phyloP scores from a whole-genome alignment of 2,329 filamentous ascomycete genomes.

The Herpomyces periplanetae region DNA sequence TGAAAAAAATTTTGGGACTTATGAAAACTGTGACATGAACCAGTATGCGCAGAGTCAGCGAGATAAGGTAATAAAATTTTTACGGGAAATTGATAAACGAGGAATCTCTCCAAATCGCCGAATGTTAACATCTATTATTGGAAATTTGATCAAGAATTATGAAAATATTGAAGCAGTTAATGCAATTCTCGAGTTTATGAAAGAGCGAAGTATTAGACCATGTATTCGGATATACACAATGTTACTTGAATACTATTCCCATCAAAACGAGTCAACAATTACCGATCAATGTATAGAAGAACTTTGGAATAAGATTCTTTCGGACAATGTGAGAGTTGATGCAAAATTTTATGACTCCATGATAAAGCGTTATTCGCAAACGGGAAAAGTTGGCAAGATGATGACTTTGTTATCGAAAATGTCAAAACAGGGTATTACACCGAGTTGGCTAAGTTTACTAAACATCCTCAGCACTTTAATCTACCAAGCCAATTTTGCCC shows the following conservation, averaged over 20 bases:
- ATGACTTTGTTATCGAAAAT: slow-evolving; percentile 9
- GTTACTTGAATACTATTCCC: slow-evolving; percentile 25
- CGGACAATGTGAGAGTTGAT: slow-evolving; percentile 9
- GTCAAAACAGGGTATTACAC: slow-evolving; percentile 8
- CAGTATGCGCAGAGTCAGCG: background rate
- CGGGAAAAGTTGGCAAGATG: slow-evolving; percentile 12
- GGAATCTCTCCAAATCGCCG: slow-evolving; percentile 19
- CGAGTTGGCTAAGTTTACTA: too few relatives aligned
- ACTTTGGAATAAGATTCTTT: slow-evolving; percentile 8
- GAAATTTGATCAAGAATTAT: slow-evolving; percentile 15
- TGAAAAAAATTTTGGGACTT: slow-evolving; percentile 12
- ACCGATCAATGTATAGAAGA: slow-evolving; percentile 18
- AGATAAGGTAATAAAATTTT: background rate
- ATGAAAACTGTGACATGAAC: slow-evolving; percentile 10
- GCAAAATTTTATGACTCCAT: slow-evolving; percentile 25
- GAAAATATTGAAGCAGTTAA: slow-evolving; percentile 13
- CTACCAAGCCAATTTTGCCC: too few relatives aligned
- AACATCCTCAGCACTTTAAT: too few relatives aligned
- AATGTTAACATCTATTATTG: slow-evolving; percentile 27
- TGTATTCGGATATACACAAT: slow-evolving; percentile 31
- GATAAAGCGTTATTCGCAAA: slow-evolving; percentile 21
- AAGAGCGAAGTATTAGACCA: slow-evolving; percentile 12
- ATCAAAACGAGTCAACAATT: slow-evolving; percentile 16
- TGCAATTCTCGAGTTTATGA: slow-evolving; percentile 21
- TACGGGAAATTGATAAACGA: slow-evolving; percentile 14